Evolutionary conservation across 345 rosid species (phyloP), one percentile per base, ranked within the genome.

Genomic region (Lepidium aucheri): DNA sequence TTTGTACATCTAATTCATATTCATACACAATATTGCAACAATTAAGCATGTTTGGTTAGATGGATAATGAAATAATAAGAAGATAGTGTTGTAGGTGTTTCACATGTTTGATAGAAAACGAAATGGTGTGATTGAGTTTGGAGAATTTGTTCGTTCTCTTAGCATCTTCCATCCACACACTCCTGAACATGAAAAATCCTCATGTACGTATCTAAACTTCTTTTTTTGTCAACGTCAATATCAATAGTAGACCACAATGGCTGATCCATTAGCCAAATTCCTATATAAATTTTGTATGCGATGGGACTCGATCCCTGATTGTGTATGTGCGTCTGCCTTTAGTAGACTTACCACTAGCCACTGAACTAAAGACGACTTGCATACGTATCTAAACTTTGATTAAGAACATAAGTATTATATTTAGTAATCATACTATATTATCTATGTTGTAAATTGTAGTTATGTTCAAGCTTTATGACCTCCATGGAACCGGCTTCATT

Each of bases 151-250:
- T 57, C 80, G 70, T 61, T 76, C 96, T 32, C 74, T 89, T 12
- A 82, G 84, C 65, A 43, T 82, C 50, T 89, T 89, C 79, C 96
- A 86, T 65, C 94, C 89, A 15, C 43, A 78, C 60, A 89, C 93
- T 64, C 77, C 85, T 15, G 64, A 68, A 24, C 77, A 66, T 45
- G 83, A 82, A 28, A 89, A 89, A 68, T 77, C 80, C 10, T n/a
- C 63, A 2, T 86, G 93, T 86, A 81, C 57, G 80, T 64, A 33
- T 9, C 6, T 53, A 26, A 26, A 26, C 30, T 26, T 26, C n/a
- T n/a, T n/a, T n/a, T n/a, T n/a, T n/a, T n/a, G n/a, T n/a, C n/a
- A n/a, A n/a, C n/a, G n/a, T n/a, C n/a, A n/a, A n/a, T n/a, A n/a
- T n/a, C n/a, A n/a, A n/a, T n/a, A n/a, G n/a, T n/a, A n/a, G n/a